Evolutionary conservation across 2,329 filamentous ascomycete species (phyloP), one percentile per base, ranked within the genome.

Genomic region (Blastomyces emzantsi): DNA sequence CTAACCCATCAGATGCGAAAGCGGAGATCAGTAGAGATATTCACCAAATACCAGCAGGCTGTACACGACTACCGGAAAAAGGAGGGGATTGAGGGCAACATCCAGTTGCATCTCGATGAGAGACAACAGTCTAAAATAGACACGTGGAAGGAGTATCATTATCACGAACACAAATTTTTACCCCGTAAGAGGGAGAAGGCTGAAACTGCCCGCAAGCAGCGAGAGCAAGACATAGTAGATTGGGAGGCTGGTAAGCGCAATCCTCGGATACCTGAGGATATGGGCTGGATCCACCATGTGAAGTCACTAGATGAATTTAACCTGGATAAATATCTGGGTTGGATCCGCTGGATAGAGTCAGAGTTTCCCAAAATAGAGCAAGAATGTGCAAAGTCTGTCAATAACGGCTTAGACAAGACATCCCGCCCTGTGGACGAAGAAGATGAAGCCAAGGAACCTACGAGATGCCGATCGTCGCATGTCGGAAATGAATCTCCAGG

Each of bases 81-180:
- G 3, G 63, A 61, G 54, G 63, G 63, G 8, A 52, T 64, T 19
- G 33, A 58, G 8, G 60, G 63, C 25, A n/a, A 52, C 19, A 62
- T 64, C 39, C 49, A 64, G 7, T 17, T 62, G 58, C 52, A 56
- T 47, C 59, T 62, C 9, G 63, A 64, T 59, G 28, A 39, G 51
- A 22, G 22, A 28, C 36, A 64, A 36, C 63, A 64, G 36, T 62
- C 59, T 3, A 64, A 59, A 39, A 19, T 64, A 39, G 63, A 64
- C 5, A 51, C 62, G 1, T 64, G 63, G 63, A 64, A 64, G 33
- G 63, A 64, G 28, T 64, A 43, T 36, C 63, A 64, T 41, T 62
- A 64, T 52, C 62, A 25, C 25, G 0, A 39, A 15, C 63, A 64
- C 63, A 43, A 17, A 9, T 13, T 33, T 3, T 28, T 64, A 3